phyloP scores from a whole-genome alignment of 768 basidiomycete species.

The Hygrophorus pudorinus region DNA sequence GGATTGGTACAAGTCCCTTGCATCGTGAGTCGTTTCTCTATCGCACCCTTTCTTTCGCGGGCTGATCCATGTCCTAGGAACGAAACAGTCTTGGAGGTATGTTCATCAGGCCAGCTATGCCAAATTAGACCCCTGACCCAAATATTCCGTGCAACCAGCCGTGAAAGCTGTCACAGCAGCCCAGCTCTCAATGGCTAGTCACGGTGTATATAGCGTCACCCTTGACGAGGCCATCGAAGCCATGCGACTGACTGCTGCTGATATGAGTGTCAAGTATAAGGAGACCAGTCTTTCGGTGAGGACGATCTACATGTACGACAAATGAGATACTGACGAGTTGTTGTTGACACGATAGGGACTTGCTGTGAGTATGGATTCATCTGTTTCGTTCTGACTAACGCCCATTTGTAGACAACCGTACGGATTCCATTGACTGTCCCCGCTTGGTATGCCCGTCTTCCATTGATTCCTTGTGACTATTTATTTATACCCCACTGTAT shows the following conservation, averaged over 20 bases:
- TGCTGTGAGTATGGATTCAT: slow-evolving; percentile 33
- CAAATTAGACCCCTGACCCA: neutral
- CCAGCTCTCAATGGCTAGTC: slow-evolving; percentile 87
- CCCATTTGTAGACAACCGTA: slow-evolving; percentile 10
- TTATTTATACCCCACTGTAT: too few relatives aligned
- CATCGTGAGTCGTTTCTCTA: slow-evolving; percentile 51
- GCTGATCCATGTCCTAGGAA: slow-evolving; percentile 35
- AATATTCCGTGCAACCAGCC: slow-evolving; percentile 31
- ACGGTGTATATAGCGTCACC: slow-evolving; percentile 78
- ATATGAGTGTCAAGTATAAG: slow-evolving; percentile 94
- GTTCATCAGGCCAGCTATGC: slow-evolving; percentile 5
- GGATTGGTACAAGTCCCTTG: slow-evolving; percentile 94
- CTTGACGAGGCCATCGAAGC: slow-evolving; percentile 95
- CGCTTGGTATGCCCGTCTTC: slow-evolving; percentile 8
- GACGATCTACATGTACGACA: slow-evolving; percentile 5
- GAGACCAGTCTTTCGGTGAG: slow-evolving; percentile 87
- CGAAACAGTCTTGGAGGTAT: slow-evolving; percentile 79
- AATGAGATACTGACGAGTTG: neutral
- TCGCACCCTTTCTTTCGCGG: neutral
- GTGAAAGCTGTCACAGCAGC: slow-evolving; percentile 92
- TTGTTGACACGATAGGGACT: slow-evolving; percentile 32
- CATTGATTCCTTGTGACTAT: neutral
- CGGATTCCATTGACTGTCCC: slow-evolving; percentile 12
- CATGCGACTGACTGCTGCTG: slow-evolving; percentile 85
- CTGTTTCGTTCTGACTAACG: neutral